Base-by-base conservation (phyloP, 495 filamentous ascomycete species). In the Penicillium bialowiezense region DNA sequence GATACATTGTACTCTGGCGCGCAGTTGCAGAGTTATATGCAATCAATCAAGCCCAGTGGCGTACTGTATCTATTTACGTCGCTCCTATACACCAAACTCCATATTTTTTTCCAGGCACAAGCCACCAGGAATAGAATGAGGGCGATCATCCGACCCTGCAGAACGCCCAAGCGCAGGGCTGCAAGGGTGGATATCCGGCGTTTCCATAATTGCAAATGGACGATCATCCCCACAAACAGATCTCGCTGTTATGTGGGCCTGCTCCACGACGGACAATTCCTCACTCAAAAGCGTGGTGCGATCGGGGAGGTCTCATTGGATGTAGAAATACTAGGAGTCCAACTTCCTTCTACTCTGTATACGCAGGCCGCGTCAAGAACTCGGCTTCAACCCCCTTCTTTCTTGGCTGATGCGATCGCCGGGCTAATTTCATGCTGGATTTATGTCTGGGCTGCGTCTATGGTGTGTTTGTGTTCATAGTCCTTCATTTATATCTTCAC, bases 381-480 rank as follows among this genome's bases (percentile, higher is more conserved):
- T 44, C 17, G 19, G 31, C 41, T 32, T 34, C 13, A 21, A 44
- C 29, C 18, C 55, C 55, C 52, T 58, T 62, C 52, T 55, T 62
- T 52, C 59, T 59, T 62, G 59, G 59, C 59, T 19, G 42, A 35
- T 44, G 18, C 13, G 19, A 44, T 32, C 24, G 15, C 20, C 31
- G 37, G 13, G 17, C 9, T 7, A 31, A 28, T 15, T n/a, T n/a
- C n/a, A n/a, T n/a, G n/a, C n/a, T 13, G 23, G 17, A 7, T 20
- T 34, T 12, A 6, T 28, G 18, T 19, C 9, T 6, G 2, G 19
- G 1, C 39, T 28, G 28, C 3, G 45, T 40, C 2, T 13, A 31
- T 33, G 28, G 29, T 33, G 19, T 28, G 28, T 41, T 5, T 36
- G 33, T 18, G 31, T 44, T 35, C 14, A 21, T 33, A 43, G 41